Base-by-base conservation (phyloP, 2,329 filamentous ascomycete species). In the Chrysoporthe puriensis region DNA sequence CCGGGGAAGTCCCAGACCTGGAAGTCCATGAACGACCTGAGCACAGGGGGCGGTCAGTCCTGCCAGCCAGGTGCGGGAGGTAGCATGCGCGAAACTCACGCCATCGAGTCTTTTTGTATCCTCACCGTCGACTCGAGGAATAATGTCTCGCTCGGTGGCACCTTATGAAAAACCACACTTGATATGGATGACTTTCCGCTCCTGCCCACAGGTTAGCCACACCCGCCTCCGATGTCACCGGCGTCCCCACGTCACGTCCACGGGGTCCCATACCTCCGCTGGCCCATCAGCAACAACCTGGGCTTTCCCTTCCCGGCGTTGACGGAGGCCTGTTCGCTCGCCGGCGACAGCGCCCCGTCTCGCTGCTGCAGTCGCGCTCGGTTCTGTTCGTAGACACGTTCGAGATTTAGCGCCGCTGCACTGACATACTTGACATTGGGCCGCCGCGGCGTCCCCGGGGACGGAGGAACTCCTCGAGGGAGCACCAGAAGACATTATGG, bases 151-250 rank as follows among this genome's bases (percentile, higher is more conserved):
- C 92, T 96, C 2, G 96, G 94, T 3, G 95, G 93, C 76, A 98
- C 90, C 78, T 99, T 99, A 80, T 98, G 94, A 76, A 99, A 98
- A n/a, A 99, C 95, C 60, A 99, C 96, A 76, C 94, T 98, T 36
- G 94, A 96, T 77, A 99, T 98, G 6, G 96, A 99, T 0, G 96
- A 98, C 78, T 99, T 99, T 69, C 96, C 96, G 76, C 94, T 97
- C 82, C 96, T 99, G 72, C 32, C 52, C 8, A 58, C 43, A 40
- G 46, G 58, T 70, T 71, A 74, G 74, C 70, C 18, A 66, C 11
- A 14, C 7, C 5, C 2, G 4, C 18, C 16, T 61, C 32, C 11
- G 8, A 36, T 14, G 52, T 32, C 32, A 46, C 21, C 32, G 3
- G 21, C 42, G 7, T 11, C 43, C 21, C 16, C 18, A 18, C 26